These are phyloP conservation scores for Casuarina equisetifolia DNA, from an alignment of 306 rosid species.

Conservation along the genomic window DNA sequence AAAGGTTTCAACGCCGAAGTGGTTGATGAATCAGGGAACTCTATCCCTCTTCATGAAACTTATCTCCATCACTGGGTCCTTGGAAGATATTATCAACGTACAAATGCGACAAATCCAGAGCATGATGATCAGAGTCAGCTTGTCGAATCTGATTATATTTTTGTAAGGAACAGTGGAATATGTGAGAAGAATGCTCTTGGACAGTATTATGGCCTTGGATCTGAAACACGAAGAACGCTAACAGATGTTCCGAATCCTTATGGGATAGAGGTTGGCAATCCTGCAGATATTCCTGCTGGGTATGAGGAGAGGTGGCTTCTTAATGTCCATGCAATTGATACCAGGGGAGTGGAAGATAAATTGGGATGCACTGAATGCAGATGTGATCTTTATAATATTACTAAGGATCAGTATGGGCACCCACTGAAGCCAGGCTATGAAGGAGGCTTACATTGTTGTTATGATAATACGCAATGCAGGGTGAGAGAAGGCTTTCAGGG, in stretches of 20 bases:
- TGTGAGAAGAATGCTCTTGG: slow-evolving; percentile 37
- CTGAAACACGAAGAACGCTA: slow-evolving; percentile 60
- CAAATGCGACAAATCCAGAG: slow-evolving; percentile 16
- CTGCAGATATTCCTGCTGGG: slow-evolving; percentile 51
- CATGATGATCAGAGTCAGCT: slow-evolving; percentile 13
- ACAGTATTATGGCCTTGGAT: slow-evolving; percentile 71
- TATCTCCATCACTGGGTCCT: slow-evolving; percentile 78
- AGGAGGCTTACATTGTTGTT: slow-evolving; percentile 68
- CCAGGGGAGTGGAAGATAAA: slow-evolving; percentile 53
- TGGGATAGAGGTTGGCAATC: slow-evolving; percentile 67
- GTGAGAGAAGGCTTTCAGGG: slow-evolving; percentile 48
- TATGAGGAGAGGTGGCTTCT: slow-evolving; percentile 71
- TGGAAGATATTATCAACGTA: slow-evolving; percentile 19
- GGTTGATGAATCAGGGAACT: slow-evolving; percentile 56
- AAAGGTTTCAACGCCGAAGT: slow-evolving; percentile 70
- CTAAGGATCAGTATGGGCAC: slow-evolving; percentile 33
- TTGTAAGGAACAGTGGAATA: slow-evolving; percentile 50
- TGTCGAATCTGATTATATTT: neutral
- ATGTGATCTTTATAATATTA: slow-evolving; percentile 68
- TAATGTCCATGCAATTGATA: slow-evolving; percentile 78
- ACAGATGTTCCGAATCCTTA: slow-evolving; percentile 62
- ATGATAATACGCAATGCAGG: slow-evolving; percentile 54
- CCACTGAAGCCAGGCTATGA: slow-evolving; percentile 41
- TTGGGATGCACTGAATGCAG: slow-evolving; percentile 67
- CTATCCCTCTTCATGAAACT: slow-evolving; percentile 67